Percentiles rank a stretch among this genome's conserved stretches.
Evolutionary conservation across 768 basidiomycete species (phyloP).

Genomic region (Podaxis sp.): DNA sequence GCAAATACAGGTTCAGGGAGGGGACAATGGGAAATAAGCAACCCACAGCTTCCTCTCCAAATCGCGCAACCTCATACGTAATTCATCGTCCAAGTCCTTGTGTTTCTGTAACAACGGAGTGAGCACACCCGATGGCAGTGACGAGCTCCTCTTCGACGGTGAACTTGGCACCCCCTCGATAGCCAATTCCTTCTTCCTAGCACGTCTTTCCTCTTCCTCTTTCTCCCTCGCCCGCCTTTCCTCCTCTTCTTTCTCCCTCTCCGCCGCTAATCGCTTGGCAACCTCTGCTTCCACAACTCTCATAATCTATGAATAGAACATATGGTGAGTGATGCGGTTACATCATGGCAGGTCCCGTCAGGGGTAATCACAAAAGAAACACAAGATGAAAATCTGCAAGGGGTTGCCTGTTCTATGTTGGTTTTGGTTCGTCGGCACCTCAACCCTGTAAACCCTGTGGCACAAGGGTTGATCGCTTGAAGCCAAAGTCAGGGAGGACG

Average conservation of each 20-base stretch:
- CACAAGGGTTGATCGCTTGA: neutral
- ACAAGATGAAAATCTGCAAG: neutral
- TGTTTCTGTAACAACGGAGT: conserved; percentile 65
- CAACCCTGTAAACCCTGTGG: neutral
- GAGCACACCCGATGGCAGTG: conserved; percentile 49
- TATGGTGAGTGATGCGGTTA: neutral
- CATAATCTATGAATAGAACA: conserved; percentile 54
- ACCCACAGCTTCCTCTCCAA: conserved; percentile 75
- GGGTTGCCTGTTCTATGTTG: neutral
- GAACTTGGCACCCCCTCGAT: conserved; percentile 28
- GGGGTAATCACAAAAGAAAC: neutral
- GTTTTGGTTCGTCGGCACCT: neutral
- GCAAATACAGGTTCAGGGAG: conserved; percentile 9
- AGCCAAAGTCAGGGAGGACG: no score
- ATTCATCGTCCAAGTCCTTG: conserved; percentile 67
- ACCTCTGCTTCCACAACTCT: conserved; percentile 76
- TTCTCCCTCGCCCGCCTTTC: conserved; percentile 34
- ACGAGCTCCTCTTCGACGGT: conserved; percentile 34
- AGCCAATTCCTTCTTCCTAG: conserved; percentile 16
- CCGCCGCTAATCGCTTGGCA: conserved; percentile 55
- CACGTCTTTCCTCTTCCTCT: conserved; percentile 21
- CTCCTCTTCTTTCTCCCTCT: conserved; percentile 42
- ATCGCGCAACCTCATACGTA: conserved; percentile 62
- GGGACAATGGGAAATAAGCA: conserved; percentile 1
- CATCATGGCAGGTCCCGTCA: neutral